Evolutionary conservation across 495 filamentous ascomycete species (phyloP), one percentile per base, ranked within the genome.

Genomic region (Cladorrhinum samala): DNA sequence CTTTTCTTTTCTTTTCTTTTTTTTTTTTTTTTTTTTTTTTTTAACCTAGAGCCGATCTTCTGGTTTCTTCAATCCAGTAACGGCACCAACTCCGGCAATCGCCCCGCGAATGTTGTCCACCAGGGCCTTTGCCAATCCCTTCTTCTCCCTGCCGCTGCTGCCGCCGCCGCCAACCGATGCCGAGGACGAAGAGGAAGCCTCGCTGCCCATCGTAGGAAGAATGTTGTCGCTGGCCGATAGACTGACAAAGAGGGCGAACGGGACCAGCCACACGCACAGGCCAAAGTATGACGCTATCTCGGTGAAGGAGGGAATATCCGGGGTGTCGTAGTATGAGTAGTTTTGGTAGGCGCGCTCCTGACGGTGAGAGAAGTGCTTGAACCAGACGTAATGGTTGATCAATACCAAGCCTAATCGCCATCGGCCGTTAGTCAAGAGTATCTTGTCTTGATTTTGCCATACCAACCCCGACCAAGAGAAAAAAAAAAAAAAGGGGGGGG

Each of bases 211-310:
- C 43, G 83, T 91, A 2, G 93, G 93, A 53, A 98, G 72, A 9
- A 97, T 87, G 67, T 97, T 96, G 58, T 98, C 93, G 41, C 89
- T 86, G 1, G 93, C 94, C 16, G 87, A 92, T 16, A 98, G 72
- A 49, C 85, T 90, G 24, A 98, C 92, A 62, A 98, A 98, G 33
- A 98, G 78, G 21, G 91, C 84, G 68, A 98, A 98, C 0, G 93
- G 93, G 1, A 96, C 87, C 11, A 98, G 78, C 93, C 93, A 98
- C 13, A 98, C 89, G 65, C 89, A 96, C 8, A 98, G 76, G 3
- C 93, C 93, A 62, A 98, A 98, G 67, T 92, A 98, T 1, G 89
- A 92, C 0, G 92, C 90, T 38, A 98, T 90, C 68, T 97, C 90
- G 9, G 91, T 91, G 69, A 98, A 98, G 30, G 81, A 84, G 2